Conservation (phyloP, 371 early-diverging fungal species). For the Choanephora cucurbitarum region DNA sequence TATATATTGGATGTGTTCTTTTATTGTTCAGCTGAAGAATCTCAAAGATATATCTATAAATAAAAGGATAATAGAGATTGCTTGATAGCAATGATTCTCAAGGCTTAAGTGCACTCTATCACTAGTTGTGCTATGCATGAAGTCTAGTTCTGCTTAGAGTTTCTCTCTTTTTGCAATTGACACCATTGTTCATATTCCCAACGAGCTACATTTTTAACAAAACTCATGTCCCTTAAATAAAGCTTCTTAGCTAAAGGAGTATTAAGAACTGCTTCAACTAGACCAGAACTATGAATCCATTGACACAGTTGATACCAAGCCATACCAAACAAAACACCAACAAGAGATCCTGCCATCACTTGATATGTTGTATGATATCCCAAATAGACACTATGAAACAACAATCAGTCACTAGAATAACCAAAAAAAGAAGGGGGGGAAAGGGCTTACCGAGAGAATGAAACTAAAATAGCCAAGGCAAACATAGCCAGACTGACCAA, state of each 20-base stretch:
- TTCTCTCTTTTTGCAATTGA: too few relatives aligned
- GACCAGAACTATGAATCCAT: slow-evolving; percentile 39
- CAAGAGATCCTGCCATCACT: slow-evolving; percentile 67
- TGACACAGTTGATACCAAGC: slow-evolving; percentile 58
- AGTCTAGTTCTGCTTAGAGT: too few relatives aligned
- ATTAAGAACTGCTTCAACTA: slow-evolving; percentile 46
- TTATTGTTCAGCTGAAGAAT: too few relatives aligned
- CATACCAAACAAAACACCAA: slow-evolving; percentile 64
- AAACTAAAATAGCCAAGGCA: slow-evolving; percentile 47
- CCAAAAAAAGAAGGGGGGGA: too few relatives aligned
- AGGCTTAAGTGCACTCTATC: too few relatives aligned
- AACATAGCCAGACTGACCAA: slow-evolving; percentile 37
- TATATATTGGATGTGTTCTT: too few relatives aligned
- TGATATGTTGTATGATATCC: slow-evolving; percentile 81
- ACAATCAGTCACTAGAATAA: not conserved
- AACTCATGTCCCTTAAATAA: slow-evolving; percentile 62
- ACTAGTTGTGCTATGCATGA: too few relatives aligned
- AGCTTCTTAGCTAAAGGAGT: slow-evolving; percentile 44
- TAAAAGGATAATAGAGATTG: too few relatives aligned
- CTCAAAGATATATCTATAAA: too few relatives aligned
- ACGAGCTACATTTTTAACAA: slow-evolving; percentile 52
- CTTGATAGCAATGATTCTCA: too few relatives aligned
- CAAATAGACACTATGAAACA: slow-evolving; percentile 68
- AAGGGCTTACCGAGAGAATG: slow-evolving; percentile 60
- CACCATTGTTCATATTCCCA: slow-evolving; percentile 65